Evolutionary conservation across 345 rosid genomes (phyloP), one percentile per base, ranked within the genome.

Genomic region (Acer campestre): DNA sequence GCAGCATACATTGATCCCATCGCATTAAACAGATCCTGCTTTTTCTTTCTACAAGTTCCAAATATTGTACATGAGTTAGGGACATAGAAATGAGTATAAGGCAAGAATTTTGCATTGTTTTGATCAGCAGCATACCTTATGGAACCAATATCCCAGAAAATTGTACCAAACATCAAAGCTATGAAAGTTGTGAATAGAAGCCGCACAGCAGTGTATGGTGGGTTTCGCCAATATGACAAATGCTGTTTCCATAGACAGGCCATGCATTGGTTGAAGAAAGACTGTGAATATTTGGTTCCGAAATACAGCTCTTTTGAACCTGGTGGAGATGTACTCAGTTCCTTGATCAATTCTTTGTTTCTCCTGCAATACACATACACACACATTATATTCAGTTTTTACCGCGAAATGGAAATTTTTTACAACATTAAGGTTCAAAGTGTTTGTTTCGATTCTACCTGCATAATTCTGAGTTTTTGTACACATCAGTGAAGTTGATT

Each of bases 241-340:
- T 83, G 82, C 58, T 89, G 95, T 77, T 91, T 91, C 95, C 85
- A 83, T n/a, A 91, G 76, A 84, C 95, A 91, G 69, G 91, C 90
- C 80, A 74, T 62, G 61, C 86, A 85, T 74, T 89, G 95, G 12
- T 83, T 80, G 70, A 74, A 58, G 84, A 84, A 80, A 61, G 88
- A 61, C 44, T 85, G 87, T 6, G 93, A 84, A 61, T 85, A 89
- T 71, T 69, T 70, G 59, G 85, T 88, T 14, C 81, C 84, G 80
- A 89, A 91, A 76, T 74, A 67, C 2, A 91, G 72, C 81, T 91
- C 89, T 27, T 85, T 79, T 38, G 90, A 84, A 10, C 83, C 86
- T 0, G 84, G 83, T 3, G 81, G 58, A 12, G 90, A 86, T 12
- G 20, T 69, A 35, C 91, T 85, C 72, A 91, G 79, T 56, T 89